Base-by-base conservation (phyloP, 805 yeast genomes). In the Suhomyces sp. region DNA sequence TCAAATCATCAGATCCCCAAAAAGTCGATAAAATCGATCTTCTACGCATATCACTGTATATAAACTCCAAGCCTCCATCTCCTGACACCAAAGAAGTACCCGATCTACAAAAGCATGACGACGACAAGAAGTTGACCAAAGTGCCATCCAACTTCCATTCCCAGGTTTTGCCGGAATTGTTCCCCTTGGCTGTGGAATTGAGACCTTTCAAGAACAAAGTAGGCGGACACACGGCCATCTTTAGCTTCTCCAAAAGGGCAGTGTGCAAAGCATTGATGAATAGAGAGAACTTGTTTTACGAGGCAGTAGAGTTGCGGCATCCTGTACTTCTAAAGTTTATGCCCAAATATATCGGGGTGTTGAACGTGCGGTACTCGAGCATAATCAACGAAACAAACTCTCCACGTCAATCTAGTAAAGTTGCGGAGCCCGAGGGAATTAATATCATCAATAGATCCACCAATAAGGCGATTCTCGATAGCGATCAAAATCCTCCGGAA, bases 191-290 rank as follows among this genome's bases (percentile, higher is more conserved):
- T 1, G 97, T 92, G 1, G 97, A 93, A 66, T 72, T 93, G 54
- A 83, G 89, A 50, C 98, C 98, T 1, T 93, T 92, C 71, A 85
- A 86, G 52, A 91, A 94, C 66, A 91, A 89, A 65, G 98, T 94
- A 22, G 99, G 99, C 6, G 99, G 99, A 0, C 99, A 94, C 67
- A 93, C 97, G 0, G 97, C 97, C 1, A 91, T 94, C 35, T 94
- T 93, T 73, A 82, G 93, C 58, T 94, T 94, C 66, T 87, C 96
- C 4, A 88, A 85, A 60, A 78, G 89, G 54, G 98, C 97, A 0
- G 97, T 94, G 15, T 94, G 98, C 69, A 94, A 94, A 69, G 94
- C 94, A 0, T 75, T 96, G 55, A 90, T 91, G 55, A 90, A 89
- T 62, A 79, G 97, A 53, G 99, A 94, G 65, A 90, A 94, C 70